Evolutionary conservation across 2,329 filamentous ascomycete species (phyloP).

Genomic region (Xylariaceae sp.): DNA sequence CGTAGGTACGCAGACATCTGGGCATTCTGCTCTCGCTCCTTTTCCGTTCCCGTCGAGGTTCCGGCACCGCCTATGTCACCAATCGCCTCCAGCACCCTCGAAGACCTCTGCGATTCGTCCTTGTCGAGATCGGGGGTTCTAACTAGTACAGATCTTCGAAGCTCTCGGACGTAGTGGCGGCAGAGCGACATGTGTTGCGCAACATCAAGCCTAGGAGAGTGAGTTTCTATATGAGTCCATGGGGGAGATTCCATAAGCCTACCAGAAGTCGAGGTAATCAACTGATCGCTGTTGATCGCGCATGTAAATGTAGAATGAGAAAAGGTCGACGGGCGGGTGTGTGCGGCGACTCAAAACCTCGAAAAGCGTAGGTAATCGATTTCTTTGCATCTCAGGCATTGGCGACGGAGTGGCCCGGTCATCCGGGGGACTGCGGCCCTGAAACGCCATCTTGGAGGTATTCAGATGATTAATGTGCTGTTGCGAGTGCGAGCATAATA

Average conservation of each 20-base stretch:
- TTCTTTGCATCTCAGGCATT: slow-evolving; percentile 59
- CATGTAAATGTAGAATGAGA: slow-evolving; percentile 99
- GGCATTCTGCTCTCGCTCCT: slow-evolving; percentile 75
- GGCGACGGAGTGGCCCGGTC: slow-evolving; percentile 44
- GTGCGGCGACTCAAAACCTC: slow-evolving; percentile 93
- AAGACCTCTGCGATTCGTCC: slow-evolving; percentile 75
- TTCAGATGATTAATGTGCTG: neutral
- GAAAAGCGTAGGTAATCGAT: slow-evolving; percentile 87
- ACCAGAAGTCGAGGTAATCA: slow-evolving; percentile 99
- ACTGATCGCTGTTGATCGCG: slow-evolving; percentile 96
- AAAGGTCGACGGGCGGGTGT: slow-evolving; percentile 91
- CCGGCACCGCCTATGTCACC: slow-evolving; percentile 61
- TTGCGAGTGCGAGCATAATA: neutral
- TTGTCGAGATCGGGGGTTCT: slow-evolving; percentile 88
- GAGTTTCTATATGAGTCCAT: slow-evolving; percentile 9
- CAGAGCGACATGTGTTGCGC: slow-evolving; percentile 98
- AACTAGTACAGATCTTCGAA: slow-evolving; percentile 86
- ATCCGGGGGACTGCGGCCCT: slow-evolving; percentile 19
- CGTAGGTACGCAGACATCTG: slow-evolving; percentile 88
- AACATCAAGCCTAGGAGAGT: slow-evolving; percentile 78
- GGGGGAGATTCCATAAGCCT: slow-evolving; percentile 31
- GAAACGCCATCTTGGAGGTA: slow-evolving; percentile 34
- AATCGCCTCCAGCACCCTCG: slow-evolving; percentile 66
- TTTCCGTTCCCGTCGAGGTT: slow-evolving; percentile 58
- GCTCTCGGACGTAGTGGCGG: slow-evolving; percentile 91